Base-by-base conservation (phyloP, 352 stramenopile species). In the Pythium aristosporum region DNA sequence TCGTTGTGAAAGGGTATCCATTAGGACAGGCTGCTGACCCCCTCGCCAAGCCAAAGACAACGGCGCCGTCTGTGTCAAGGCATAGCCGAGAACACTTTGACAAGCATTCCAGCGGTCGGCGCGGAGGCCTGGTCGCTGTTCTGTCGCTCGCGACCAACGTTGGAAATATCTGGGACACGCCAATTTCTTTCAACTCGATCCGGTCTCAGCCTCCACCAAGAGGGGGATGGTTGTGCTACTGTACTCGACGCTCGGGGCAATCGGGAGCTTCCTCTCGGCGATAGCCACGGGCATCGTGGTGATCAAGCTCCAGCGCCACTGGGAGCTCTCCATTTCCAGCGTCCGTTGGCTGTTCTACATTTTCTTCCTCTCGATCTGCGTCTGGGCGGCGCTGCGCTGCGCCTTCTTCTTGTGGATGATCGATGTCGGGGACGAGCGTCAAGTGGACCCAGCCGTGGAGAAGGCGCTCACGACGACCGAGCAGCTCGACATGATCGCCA, bases 241-340 rank as follows among this genome's bases (percentile, higher is more conserved):
- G n/a, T 63, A 63, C 57, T 63, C 57, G 30, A 39, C 13, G 46
- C 43, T 63, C 30, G 43, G 21, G 3, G 34, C 44, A 6, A 13
- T 63, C 44, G 50, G 23, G 57, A 37, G 42, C 18, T 55, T 55
- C 34, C 51, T 79, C n/a, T 79, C 75, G 20, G 50, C 56, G 0
- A 43, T 69, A 2, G 49, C 53, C 53, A 73, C 73, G 2, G 65
- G 57, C n/a, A 53, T 79, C 16, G 34, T 78, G 32, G 54, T 74
- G 5, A 65, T 76, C 55, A 83, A 80, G 47, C 57, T 83, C 10
- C 71, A 64, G 46, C 69, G 62, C 20, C 57, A 75, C 46, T 84
- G 75, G 75, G 75, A 84, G 60, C 61, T 87, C 32, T 70, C 75
- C 15, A 32, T 58, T 13, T 67, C 61, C 3, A 61, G 50, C 25